Percentiles rank a stretch among this genome's conserved stretches.
Evolutionary conservation across 2,329 filamentous ascomycete species (phyloP).

Genomic region (Endoconidiophora laricicola): DNA sequence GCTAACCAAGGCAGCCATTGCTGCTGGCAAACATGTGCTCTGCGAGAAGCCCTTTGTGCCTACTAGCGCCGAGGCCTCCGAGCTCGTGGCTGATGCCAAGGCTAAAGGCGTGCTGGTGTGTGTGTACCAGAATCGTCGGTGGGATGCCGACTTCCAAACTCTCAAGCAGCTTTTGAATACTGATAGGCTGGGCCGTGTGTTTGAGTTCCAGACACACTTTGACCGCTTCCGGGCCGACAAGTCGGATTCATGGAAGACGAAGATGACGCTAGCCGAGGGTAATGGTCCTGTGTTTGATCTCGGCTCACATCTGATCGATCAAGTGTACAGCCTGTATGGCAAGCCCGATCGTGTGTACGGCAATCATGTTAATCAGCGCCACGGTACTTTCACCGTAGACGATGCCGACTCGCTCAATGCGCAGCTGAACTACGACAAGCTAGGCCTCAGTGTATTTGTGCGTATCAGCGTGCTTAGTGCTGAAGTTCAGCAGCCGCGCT

Average conservation of each 20-base stretch:
- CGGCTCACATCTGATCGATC: slow-evolving; percentile 61
- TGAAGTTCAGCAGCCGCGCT: slow-evolving; percentile 53
- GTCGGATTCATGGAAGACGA: slow-evolving; percentile 50
- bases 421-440: slow-evolving; percentile 44
- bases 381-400: slow-evolving; percentile 25
- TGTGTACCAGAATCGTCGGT: slow-evolving; percentile 64
- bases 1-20: slow-evolving; percentile 46
- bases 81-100: slow-evolving; percentile 40
- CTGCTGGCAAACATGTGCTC: slow-evolving; percentile 59
- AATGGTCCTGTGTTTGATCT: slow-evolving; percentile 58
- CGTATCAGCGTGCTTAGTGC: slow-evolving; percentile 54
- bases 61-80: slow-evolving; percentile 47
- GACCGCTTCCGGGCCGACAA: slow-evolving; percentile 51
- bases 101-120: slow-evolving; percentile 36
- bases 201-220: slow-evolving; percentile 68
- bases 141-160: slow-evolving; percentile 62
- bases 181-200: slow-evolving; percentile 48
- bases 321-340: slow-evolving; percentile 55
- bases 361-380: slow-evolving; percentile 49
- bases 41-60: slow-evolving; percentile 75
- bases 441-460: slow-evolving; percentile 46
- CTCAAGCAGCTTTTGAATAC: slow-evolving; percentile 44
- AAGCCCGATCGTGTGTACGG: slow-evolving; percentile 49
- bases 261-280: slow-evolving; percentile 39
- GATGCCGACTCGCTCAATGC: slow-evolving; percentile 44